Evolutionary conservation across 768 basidiomycete genomes (phyloP).

Genomic region (Mycena venus): DNA sequence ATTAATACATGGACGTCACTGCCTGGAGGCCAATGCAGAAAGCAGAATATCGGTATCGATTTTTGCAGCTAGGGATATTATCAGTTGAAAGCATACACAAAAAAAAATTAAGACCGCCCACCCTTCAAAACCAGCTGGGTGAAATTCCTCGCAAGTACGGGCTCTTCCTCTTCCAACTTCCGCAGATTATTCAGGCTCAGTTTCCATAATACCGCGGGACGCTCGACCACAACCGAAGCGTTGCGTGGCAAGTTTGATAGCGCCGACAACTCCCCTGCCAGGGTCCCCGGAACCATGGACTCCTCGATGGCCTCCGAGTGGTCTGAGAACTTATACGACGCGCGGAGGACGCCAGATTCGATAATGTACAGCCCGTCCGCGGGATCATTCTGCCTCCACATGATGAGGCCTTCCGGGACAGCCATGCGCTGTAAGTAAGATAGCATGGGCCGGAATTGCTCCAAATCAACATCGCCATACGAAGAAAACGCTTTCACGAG

Average conservation of each 20-base stretch:
- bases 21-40: constrained; percentile 63
- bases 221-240: constrained; percentile 87
- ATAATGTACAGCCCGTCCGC: constrained; percentile 92
- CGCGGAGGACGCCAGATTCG: constrained; percentile 87
- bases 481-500: constrained; percentile 86
- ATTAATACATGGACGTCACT: constrained; percentile 14
- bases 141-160: constrained; percentile 75
- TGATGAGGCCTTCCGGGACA: constrained; percentile 66
- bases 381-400: constrained; percentile 84
- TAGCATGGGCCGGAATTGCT: constrained; percentile 72
- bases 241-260: constrained; percentile 86
- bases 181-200: constrained; percentile 71
- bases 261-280: constrained; percentile 92
- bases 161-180: constrained; percentile 75
- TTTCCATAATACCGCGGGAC: constrained; percentile 85
- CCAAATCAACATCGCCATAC: constrained; percentile 68
- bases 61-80: constrained; percentile 63
- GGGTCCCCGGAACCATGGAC: constrained; percentile 93
- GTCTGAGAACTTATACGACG: constrained; percentile 83
- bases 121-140: constrained; percentile 81
- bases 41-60: constrained; percentile 72
- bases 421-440: constrained; percentile 79
- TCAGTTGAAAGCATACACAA: background rate
- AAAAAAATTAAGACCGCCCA: constrained; percentile 48
- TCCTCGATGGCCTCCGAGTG: constrained; percentile 80